Base-by-base conservation (phyloP, 148 eudicot genomes). In the Mesembryanthemum crystallinum region DNA sequence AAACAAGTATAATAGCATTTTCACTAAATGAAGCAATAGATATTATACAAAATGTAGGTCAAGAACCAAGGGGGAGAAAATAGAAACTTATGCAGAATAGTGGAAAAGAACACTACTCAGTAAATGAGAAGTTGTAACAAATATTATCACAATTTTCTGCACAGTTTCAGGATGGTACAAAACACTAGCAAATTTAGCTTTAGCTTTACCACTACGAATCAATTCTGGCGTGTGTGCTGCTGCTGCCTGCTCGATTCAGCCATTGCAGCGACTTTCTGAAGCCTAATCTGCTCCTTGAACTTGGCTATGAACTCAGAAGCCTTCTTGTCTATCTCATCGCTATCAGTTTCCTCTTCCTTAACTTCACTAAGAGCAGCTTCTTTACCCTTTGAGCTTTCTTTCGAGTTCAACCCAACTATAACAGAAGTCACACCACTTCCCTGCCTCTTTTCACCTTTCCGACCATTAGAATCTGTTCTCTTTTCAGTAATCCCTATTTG, bases 221-320 rank as follows among this genome's bases (percentile, higher is more conserved):
- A n/a, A n/a, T 52, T 69, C 55, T 15, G 37, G 11, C 63, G 68
- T 49, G 71, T 28, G 17, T n/a, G n/a, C n/a, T 49, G 45, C 11
- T 58, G 67, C 15, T 51, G 81, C 72, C 79, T 80, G 39, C 82
- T 67, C 24, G 81, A 75, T 39, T 59, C 77, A 33, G 74, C 52
- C 27, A 73, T 69, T 73, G 83, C 58, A 64, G 88, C 80, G 67
- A 83, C 76, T 83, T 86, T 93, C 78, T 93, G 93, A 32, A 85
- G 91, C 80, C 96, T 81, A 67, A 91, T 91, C 70, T 91, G 98
- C 87, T 93, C 89, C 79, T 85, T 93, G 27, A 93, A 93, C 88
- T 91, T 93, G 65, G 96, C 94, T 57, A 93, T 93, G 57, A 93
- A 93, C 74, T 91, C 98, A n/a, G 76, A 90, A 51, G 98, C 98